These are phyloP conservation scores for Claviceps humidiphila DNA, from an alignment of 2,329 filamentous ascomycete genomes.

Conservation along the genomic window DNA sequence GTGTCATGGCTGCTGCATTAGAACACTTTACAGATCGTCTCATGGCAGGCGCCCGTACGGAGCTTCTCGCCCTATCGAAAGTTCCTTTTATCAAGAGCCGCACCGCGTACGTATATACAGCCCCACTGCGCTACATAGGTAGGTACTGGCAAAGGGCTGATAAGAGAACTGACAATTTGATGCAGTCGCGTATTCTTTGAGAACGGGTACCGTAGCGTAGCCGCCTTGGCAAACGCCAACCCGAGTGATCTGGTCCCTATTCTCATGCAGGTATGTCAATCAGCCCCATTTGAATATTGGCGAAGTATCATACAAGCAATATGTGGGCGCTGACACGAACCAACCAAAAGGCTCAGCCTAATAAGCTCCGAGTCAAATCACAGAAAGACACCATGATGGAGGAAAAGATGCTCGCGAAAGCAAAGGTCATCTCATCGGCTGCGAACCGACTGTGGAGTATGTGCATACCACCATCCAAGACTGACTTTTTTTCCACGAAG, in stretches of 20 bases:
- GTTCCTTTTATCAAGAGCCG: slow-evolving; percentile 66
- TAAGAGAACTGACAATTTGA: slow-evolving; percentile 1
- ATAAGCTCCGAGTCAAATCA: slow-evolving; percentile 43
- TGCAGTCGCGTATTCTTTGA: slow-evolving; percentile 53
- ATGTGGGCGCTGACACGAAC: slow-evolving; percentile 1
- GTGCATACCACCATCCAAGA: slow-evolving; percentile 13
- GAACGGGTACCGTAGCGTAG: slow-evolving; percentile 58
- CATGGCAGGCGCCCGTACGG: slow-evolving; percentile 56
- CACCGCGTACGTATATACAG: slow-evolving; percentile 39
- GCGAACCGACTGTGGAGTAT: slow-evolving; percentile 58
- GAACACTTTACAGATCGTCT: slow-evolving; percentile 66
- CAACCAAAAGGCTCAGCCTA: slow-evolving; percentile 45
- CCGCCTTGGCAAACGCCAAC: slow-evolving; percentile 55
- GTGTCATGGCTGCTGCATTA: slow-evolving; percentile 55
- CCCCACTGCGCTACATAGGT: too few relatives aligned
- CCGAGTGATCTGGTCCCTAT: slow-evolving; percentile 55
- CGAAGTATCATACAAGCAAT: too few relatives aligned
- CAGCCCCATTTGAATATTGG: too few relatives aligned
- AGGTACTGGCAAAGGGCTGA: too few relatives aligned
- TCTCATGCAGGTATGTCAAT: slow-evolving; percentile 47
- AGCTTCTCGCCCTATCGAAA: slow-evolving; percentile 56
- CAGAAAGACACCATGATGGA: slow-evolving; percentile 44
- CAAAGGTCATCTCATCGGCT: slow-evolving; percentile 52
- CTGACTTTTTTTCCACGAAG: background rate
- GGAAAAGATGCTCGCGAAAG: slow-evolving; percentile 53